Percentiles rank a stretch among this genome's conserved stretches.
phyloP scores from a whole-genome alignment of 2,329 filamentous ascomycete genomes.

The Leptosphaerulina australis region DNA sequence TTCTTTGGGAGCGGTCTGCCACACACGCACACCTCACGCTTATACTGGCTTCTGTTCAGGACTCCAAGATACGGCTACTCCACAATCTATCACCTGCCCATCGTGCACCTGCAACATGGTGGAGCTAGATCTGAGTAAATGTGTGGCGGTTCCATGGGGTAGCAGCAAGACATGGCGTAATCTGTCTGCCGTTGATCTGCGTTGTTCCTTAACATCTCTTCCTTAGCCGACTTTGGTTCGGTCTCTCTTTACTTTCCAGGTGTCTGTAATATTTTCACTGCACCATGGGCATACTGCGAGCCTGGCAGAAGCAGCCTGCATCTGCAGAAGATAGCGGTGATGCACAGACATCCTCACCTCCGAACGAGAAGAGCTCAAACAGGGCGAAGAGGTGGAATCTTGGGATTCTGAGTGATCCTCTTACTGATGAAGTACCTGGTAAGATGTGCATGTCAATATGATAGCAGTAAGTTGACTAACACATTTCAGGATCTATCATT shows the following conservation, averaged over 20 bases:
- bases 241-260: background rate
- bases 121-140: constrained; percentile 11
- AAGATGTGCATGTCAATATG: constrained; percentile 32
- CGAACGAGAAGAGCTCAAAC: constrained; percentile 15
- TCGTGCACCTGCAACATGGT: constrained; percentile 20
- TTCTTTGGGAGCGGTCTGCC: constrained; percentile 5
- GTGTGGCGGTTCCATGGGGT: constrained; percentile 12
- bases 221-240: background rate
- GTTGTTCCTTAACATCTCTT: constrained; percentile 1
- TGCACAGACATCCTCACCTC: background rate
- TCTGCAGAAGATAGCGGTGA: constrained; percentile 5
- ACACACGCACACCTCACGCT: constrained; percentile 6
- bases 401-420: constrained; percentile 81
- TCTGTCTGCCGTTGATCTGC: constrained; percentile 3
- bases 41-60: constrained; percentile 12
- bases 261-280: background rate
- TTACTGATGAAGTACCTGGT: constrained; percentile 90
- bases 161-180: constrained; percentile 15
- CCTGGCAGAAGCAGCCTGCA: constrained; percentile 26
- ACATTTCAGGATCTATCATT: constrained; percentile 61
- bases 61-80: constrained; percentile 2
- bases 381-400: constrained; percentile 57
- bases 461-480: background rate
- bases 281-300: constrained; percentile 28
- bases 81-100: constrained; percentile 31